Evolutionary conservation across 139 green algal genomes (phyloP).

Genomic region (Haematococcus lacustris): DNA sequence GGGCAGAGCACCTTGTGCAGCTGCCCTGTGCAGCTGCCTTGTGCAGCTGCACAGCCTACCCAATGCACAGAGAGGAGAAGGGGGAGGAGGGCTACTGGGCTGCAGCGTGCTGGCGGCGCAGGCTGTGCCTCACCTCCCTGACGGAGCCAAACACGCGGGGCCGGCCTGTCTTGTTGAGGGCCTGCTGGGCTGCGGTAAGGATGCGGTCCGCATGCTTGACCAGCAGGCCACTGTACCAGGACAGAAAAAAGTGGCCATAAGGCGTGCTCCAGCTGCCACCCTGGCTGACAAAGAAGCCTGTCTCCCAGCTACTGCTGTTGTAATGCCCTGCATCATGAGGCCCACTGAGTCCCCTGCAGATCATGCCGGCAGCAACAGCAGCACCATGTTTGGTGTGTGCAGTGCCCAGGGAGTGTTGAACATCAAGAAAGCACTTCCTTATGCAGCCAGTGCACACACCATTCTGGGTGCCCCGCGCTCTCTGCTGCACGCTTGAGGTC

Average conservation of each 20-base stretch:
- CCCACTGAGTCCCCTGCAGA: slow-evolving; percentile 68
- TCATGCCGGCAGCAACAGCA: not conserved
- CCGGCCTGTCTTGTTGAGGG: slow-evolving; percentile 53
- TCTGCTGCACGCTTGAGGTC: slow-evolving; percentile 59
- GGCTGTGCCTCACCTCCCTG: slow-evolving; percentile 27
- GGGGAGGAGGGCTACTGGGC: too few species aligned
- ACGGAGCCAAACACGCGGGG: slow-evolving; percentile 51
- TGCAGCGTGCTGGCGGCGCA: too few species aligned
- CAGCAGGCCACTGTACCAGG: slow-evolving; percentile 86
- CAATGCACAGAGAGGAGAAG: too few species aligned
- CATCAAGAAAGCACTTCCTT: too few species aligned
- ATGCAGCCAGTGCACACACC: slow-evolving; percentile 57
- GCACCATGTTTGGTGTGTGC: not conserved
- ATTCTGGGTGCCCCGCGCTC: slow-evolving; percentile 72
- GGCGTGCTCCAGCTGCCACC: slow-evolving; percentile 75
- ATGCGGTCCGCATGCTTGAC: slow-evolving; percentile 79
- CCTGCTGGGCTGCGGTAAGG: slow-evolving; percentile 50
- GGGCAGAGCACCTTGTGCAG: too few species aligned
- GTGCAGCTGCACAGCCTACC: too few species aligned
- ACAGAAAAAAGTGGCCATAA: slow-evolving; percentile 92
- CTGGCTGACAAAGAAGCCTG: slow-evolving; percentile 84
- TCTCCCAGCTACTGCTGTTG: slow-evolving; percentile 81
- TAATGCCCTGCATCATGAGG: slow-evolving; percentile 92
- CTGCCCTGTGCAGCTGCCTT: too few species aligned
- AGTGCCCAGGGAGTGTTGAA: too few species aligned